These are phyloP conservation scores for Paraurostyla sp. DNA, from an alignment of 73 alveolate genomes.

Conservation along the genomic window DNA sequence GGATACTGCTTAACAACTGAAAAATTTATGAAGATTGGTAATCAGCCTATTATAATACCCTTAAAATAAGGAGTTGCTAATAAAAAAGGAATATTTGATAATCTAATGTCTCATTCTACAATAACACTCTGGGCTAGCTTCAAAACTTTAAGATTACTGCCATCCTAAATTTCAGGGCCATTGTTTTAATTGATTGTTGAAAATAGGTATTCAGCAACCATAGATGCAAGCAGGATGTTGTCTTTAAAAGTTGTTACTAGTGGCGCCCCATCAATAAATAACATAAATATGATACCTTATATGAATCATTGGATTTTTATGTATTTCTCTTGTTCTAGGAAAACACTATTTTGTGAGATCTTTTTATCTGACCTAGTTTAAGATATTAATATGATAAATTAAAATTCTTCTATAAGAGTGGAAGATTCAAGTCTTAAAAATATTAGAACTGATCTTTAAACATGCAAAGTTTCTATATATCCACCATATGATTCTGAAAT, in stretches of 20 bases:
- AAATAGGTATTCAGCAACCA: not conserved
- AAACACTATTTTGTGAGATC: not conserved
- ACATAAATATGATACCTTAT: not conserved
- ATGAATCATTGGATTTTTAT: not conserved
- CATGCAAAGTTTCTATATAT: not conserved
- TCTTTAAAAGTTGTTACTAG: not conserved
- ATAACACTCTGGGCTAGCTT: constrained; percentile 21
- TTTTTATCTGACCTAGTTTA: not conserved
- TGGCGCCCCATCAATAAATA: not conserved
- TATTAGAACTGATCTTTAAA: not conserved
- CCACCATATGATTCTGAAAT: not conserved
- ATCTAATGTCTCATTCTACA: constrained; percentile 52
- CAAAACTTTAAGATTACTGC: not conserved
- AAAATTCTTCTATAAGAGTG: not conserved
- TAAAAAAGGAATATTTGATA: not conserved
- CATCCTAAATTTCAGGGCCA: not conserved
- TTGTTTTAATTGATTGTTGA: not conserved
- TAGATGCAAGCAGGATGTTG: not conserved
- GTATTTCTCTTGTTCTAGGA: not conserved
- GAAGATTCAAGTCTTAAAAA: too few species aligned
- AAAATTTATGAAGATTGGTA: constrained; percentile 14
- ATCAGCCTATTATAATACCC: not conserved
- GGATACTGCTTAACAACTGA: constrained; percentile 39
- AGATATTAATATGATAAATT: not conserved
- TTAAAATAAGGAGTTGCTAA: not conserved